Evolutionary conservation across 768 basidiomycete genomes (phyloP).

Genomic region (Kwoniella botswanensis): DNA sequence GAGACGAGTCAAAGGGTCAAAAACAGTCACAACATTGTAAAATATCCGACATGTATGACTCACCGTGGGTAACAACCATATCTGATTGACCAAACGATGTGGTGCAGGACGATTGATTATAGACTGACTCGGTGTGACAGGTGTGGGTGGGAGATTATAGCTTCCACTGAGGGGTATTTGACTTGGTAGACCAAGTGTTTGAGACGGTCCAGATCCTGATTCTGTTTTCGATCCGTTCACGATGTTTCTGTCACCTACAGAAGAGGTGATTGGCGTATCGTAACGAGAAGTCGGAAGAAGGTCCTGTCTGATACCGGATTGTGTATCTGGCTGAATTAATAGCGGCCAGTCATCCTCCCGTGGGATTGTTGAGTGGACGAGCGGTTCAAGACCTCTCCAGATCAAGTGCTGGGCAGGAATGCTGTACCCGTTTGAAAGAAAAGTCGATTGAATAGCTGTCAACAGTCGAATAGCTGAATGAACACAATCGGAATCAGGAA

Average conservation of each 20-base stretch:
- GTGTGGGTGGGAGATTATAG: constrained; percentile 15
- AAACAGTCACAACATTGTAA: not conserved
- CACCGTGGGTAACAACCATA: constrained; percentile 77
- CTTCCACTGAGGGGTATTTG: constrained; percentile 15
- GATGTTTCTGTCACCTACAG: not conserved
- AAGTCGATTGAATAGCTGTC: constrained; percentile 60
- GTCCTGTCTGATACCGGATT: constrained; percentile 65
- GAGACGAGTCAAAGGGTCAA: not conserved
- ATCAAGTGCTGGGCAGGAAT: constrained; percentile 70
- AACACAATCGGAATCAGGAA: constrained; percentile 67
- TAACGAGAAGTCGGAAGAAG: constrained; percentile 11
- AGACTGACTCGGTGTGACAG: not conserved
- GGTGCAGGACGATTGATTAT: not conserved
- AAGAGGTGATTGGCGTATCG: not conserved
- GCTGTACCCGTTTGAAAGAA: constrained; percentile 63
- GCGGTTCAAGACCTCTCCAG: constrained; percentile 61
- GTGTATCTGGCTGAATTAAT: constrained; percentile 62
- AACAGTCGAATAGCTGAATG: constrained; percentile 68
- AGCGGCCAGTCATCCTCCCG: constrained; percentile 59
- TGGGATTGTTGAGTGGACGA: constrained; percentile 3
- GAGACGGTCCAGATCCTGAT: not conserved
- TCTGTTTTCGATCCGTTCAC: not conserved
- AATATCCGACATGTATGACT: constrained; percentile 41
- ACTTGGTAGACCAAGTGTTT: constrained; percentile 3
- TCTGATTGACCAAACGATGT: constrained; percentile 63